Evolutionary conservation across 2,329 filamentous ascomycete species (phyloP).

Genomic region (Ceratocystis albifundus): DNA sequence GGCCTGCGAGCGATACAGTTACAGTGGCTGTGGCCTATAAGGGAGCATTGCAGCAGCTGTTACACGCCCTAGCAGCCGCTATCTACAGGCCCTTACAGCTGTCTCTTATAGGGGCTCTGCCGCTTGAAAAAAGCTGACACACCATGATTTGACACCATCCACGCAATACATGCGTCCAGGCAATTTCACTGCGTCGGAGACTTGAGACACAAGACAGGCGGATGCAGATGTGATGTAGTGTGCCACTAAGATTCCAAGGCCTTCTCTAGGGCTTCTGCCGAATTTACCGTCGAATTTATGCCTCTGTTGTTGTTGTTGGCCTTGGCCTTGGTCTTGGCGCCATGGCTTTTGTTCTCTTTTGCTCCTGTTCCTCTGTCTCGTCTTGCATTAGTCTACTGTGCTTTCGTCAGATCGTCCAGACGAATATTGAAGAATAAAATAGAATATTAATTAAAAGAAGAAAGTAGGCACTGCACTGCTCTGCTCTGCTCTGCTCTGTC

Average conservation of each 20-base stretch:
- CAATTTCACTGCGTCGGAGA: conserved; percentile 2
- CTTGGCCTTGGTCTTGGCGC: neutral
- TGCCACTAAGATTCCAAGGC: neutral
- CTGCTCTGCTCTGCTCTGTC: neutral
- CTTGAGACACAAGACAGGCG: neutral
- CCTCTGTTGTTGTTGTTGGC: neutral
- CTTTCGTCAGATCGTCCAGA: neutral
- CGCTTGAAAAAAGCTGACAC: neutral
- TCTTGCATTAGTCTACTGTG: neutral
- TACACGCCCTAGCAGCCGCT: no score
- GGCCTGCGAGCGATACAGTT: no score
- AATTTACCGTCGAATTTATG: neutral
- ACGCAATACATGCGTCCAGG: neutral
- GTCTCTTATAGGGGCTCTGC: neutral
- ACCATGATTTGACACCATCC: neutral
- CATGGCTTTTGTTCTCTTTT: neutral
- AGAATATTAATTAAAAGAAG: no score
- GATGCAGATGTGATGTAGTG: neutral
- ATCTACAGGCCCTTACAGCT: neutral
- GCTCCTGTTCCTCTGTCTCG: neutral
- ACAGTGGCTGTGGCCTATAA: no score
- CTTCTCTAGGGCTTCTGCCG: conserved; percentile 1
- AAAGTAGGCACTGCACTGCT: neutral
- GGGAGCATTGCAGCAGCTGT: no score
- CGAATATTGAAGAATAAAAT: no score